Evolutionary conservation across 164 flowering plant genomes (phyloP), one percentile per base, ranked within the genome.

Genomic region (Vitis vinifera): DNA sequence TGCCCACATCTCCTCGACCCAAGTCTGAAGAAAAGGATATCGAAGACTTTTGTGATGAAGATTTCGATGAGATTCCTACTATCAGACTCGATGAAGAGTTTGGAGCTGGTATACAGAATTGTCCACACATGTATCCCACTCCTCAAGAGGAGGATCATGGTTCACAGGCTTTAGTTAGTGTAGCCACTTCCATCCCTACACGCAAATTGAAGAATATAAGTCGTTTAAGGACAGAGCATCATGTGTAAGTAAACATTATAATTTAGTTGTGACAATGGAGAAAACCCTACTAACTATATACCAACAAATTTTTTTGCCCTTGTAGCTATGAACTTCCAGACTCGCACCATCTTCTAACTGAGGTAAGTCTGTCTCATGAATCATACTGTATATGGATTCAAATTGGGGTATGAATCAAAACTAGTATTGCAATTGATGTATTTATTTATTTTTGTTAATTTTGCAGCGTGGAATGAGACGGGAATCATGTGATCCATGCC

Each of bases 211-310:
- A 94, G 79, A 64, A 74, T 57, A 73, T 80, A 3, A 79, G 80
- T 59, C 78, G 90, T 13, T 78, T 88, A 61, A 76, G 98, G 65
- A 94, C 98, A 50, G 94, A 86, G 67, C 97, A 92, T 72, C 77
- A 52, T 65, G 92, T 83, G 92, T 88, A 77, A 84, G 92, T 80
- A 50, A 16, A 23, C 23, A 9, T n/a, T 56, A 23, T 37, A 31
- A 27, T 23, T 31, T 47, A 58, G 30, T n/a, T 60, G 7, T 53
- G 12, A 10, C 59, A 50, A 9, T n/a, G 15, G 7, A 62, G 10
- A 17, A 14, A 60, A 29, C 5, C 19, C 44, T 17, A 63, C 55
- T 55, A 50, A n/a, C 51, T 62, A 3, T 6, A 3, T 37, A 37
- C 44, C 27, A 23, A 23, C 27, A 23, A 37, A 4, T 37, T 37